Evolutionary conservation across 805 yeast species (phyloP).

Genomic region (Zygosaccharomyces bailii): DNA sequence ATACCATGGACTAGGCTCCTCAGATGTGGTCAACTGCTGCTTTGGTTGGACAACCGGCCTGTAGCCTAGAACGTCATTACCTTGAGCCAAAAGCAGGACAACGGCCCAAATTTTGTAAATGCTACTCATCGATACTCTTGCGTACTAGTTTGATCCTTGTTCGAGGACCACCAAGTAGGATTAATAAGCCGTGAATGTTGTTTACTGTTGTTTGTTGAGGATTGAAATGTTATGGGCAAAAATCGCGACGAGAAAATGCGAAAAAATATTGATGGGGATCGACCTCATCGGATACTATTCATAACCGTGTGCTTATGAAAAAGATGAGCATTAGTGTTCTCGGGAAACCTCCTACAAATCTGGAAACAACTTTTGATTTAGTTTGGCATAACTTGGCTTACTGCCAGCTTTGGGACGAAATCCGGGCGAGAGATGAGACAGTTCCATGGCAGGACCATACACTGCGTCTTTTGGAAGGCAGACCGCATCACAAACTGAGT

Average conservation of each 20-base stretch:
- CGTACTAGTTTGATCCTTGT: neutral
- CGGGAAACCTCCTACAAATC: slow-evolving; percentile 23
- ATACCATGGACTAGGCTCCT: slow-evolving; percentile 60
- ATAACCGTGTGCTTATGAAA: neutral
- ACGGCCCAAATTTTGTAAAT: neutral
- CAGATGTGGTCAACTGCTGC: slow-evolving; percentile 38
- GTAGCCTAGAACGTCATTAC: slow-evolving; percentile 15
- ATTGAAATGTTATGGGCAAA: neutral
- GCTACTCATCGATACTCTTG: neutral
- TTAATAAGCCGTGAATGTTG: neutral
- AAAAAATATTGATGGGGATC: neutral
- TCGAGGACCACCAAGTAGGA: neutral
- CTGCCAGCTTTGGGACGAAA: slow-evolving; percentile 31
- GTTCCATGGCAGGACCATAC: slow-evolving; percentile 17
- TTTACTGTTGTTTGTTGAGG: neutral
- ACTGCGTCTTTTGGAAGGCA: slow-evolving; percentile 21
- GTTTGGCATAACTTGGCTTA: slow-evolving; percentile 28
- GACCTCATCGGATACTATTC: neutral
- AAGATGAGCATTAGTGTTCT: neutral
- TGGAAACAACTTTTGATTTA: slow-evolving; percentile 56
- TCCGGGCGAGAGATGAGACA: slow-evolving; percentile 15
- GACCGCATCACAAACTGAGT: slow-evolving; percentile 24
- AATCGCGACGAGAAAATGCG: neutral
- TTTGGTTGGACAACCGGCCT: slow-evolving; percentile 36
- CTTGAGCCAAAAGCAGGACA: slow-evolving; percentile 4